Evolutionary conservation across 2,329 filamentous ascomycete species (phyloP), one percentile per base, ranked within the genome.

Genomic region (Emericellopsis cladophorae): DNA sequence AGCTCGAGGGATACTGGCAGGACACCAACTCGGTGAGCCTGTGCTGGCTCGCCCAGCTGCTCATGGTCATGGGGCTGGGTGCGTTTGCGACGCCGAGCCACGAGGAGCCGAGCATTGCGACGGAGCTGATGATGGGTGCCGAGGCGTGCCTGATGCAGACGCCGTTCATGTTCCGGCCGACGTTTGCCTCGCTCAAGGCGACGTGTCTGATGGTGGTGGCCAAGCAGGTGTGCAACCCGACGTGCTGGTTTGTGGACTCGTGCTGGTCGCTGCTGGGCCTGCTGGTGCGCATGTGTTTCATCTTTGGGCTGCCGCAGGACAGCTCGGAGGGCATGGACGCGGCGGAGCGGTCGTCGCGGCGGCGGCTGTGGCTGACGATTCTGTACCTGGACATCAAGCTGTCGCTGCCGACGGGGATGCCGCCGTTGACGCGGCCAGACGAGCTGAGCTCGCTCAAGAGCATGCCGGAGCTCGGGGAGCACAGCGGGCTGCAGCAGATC

Each of bases 131-230:
- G 55, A 55, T 60, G 51, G 58, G 56, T 4, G 54, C 58, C 9
- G 58, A 60, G 40, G 57, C 58, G 0, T 61, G 58, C 29, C 49
- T 61, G 5, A 57, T 58, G 52, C 57, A 61, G 46, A 61, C 58
- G 4, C 56, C 57, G 2, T 60, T 59, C 43, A 60, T 60, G 52
- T 59, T 59, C 37, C 56, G 58, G 2, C 58, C 58, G 7, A 59
- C 54, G 3, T 46, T 59, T 26, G 45, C 55, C n/a, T 49, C 53
- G 1, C 47, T 60, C 12, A 54, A 56, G 40, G 49, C 52, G 1
- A 42, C 60, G 10, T 50, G 51, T 14, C 46, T 61, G 15, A 58
- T 59, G 52, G 52, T 57, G 18, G 52, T 60, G 29, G 58, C 58
- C 22, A 60, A 60, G 45, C 54, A 59, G 35, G 50, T 59, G 7